Conservation (phyloP, 2,329 filamentous ascomycete species). For the Chlorencoelia australis region DNA sequence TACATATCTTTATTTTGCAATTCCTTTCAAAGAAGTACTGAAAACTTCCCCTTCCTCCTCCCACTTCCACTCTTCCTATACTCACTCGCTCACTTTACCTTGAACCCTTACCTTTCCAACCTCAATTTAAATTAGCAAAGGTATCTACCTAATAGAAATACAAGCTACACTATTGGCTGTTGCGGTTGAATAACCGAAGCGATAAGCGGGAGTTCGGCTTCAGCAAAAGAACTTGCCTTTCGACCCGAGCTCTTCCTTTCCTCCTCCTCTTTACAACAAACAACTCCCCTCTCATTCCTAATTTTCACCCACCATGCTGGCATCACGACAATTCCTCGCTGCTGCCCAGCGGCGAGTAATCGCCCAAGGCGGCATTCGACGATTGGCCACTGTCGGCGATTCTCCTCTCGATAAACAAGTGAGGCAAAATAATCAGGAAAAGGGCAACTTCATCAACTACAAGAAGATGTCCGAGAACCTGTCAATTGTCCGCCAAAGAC, state of each 20-base stretch:
- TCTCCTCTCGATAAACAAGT: slow-evolving; percentile 89
- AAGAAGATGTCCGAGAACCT: slow-evolving; percentile 99
- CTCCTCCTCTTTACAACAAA: slow-evolving; percentile 4
- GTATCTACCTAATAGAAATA: no score
- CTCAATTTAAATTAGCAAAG: no score
- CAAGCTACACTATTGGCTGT: no score
- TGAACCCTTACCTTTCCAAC: no score
- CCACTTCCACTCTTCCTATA: no score
- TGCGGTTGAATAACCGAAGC: no score
- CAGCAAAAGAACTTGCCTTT: no score
- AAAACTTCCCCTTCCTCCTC: no score
- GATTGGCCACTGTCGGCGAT: slow-evolving; percentile 80
- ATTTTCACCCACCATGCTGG: slow-evolving; percentile 48
- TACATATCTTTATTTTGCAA: no score
- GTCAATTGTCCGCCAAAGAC: slow-evolving; percentile 72
- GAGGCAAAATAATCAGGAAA: slow-evolving; percentile 94
- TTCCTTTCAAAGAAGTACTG: no score
- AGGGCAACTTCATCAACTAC: slow-evolving; percentile 97
- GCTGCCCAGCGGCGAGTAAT: slow-evolving; percentile 51
- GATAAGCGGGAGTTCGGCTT: no score
- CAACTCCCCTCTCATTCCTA: slow-evolving; percentile 6
- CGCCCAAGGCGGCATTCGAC: slow-evolving; percentile 52
- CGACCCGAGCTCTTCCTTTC: slow-evolving; percentile 4
- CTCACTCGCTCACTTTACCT: no score
- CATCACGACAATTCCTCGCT: slow-evolving; percentile 60